Percentiles rank a stretch among this genome's conserved stretches.
Evolutionary conservation across 2,329 filamentous ascomycete species (phyloP).

Genomic region (Aspergillus transmontanensis): DNA sequence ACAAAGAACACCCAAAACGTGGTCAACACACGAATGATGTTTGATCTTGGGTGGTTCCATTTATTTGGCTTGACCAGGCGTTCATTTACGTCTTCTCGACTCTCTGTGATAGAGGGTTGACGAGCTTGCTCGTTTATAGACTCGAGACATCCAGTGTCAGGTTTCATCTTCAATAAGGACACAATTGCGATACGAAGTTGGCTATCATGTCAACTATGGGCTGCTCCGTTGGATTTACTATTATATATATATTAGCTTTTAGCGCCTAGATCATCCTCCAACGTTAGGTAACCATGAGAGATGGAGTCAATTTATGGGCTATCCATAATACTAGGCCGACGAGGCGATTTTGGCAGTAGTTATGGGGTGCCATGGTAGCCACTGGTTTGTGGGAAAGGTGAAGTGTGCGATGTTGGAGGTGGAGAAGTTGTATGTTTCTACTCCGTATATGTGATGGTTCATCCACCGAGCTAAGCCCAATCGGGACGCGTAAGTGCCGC

Average conservation of each 20-base stretch:
- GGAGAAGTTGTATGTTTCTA: not conserved
- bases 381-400: not conserved
- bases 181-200: not conserved
- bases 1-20: constrained; percentile 62
- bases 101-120: not conserved
- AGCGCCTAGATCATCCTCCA: too few species aligned
- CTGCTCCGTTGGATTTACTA: too few species aligned
- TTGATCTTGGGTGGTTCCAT: constrained; percentile 55
- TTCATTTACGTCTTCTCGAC: not conserved
- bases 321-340: not conserved
- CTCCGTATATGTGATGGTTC: not conserved
- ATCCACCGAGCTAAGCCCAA: not conserved
- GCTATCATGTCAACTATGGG: accelerated
- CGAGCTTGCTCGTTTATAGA: not conserved
- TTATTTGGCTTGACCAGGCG: too few species aligned
- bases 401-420: not conserved
- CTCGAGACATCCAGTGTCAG: not conserved
- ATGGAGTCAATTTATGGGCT: not conserved
- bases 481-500: not conserved
- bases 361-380: not conserved
- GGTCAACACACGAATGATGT: constrained; percentile 52
- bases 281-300: not conserved
- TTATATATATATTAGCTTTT: not conserved
- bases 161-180: not conserved
- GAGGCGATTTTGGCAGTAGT: not conserved